These are phyloP conservation scores for Clonostachys sp. DNA, from an alignment of 2,329 filamentous ascomycete genomes.

Conservation along the genomic window DNA sequence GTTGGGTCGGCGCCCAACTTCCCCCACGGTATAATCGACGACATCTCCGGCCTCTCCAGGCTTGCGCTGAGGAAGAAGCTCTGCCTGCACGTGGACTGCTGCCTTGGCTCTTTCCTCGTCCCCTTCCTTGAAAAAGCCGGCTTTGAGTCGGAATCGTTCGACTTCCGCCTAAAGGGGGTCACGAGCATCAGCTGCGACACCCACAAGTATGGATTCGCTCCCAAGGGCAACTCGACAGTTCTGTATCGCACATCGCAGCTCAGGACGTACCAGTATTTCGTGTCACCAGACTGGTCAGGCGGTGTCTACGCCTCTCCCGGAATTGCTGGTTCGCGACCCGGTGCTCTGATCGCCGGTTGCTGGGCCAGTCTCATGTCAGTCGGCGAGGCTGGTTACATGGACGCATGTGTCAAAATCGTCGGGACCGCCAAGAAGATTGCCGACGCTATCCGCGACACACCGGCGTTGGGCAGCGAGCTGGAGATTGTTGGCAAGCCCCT, in stretches of 20 bases:
- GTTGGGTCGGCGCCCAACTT: slow-evolving; percentile 97
- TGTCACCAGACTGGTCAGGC: slow-evolving; percentile 90
- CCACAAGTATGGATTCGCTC: slow-evolving; percentile 98
- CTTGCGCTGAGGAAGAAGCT: slow-evolving; percentile 76
- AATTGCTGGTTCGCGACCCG: slow-evolving; percentile 86
- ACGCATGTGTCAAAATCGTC: slow-evolving; percentile 83
- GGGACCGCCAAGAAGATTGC: slow-evolving; percentile 80
- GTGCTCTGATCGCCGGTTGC: slow-evolving; percentile 90
- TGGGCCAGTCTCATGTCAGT: slow-evolving; percentile 90
- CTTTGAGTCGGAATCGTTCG: slow-evolving; percentile 82
- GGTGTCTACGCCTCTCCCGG: slow-evolving; percentile 93
- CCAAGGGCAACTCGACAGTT: slow-evolving; percentile 92
- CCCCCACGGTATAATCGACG: slow-evolving; percentile 96
- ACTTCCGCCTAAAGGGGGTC: slow-evolving; percentile 91
- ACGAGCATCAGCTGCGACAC: slow-evolving; percentile 96
- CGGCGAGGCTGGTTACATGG: slow-evolving; percentile 83
- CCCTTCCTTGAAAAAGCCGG: slow-evolving; percentile 91
- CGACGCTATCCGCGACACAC: slow-evolving; percentile 65
- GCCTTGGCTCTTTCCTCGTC: slow-evolving; percentile 90
- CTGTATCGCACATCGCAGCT: slow-evolving; percentile 79
- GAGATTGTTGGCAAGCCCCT: slow-evolving; percentile 79
- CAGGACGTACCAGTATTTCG: slow-evolving; percentile 91
- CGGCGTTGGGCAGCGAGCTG: slow-evolving; percentile 66
- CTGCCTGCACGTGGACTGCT: slow-evolving; percentile 95
- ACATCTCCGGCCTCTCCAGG: slow-evolving; percentile 80